Evolutionary conservation across 108 stramenopile species (phyloP), one percentile per base, ranked within the genome.

Genomic region (Nannochloropsis granulata): DNA sequence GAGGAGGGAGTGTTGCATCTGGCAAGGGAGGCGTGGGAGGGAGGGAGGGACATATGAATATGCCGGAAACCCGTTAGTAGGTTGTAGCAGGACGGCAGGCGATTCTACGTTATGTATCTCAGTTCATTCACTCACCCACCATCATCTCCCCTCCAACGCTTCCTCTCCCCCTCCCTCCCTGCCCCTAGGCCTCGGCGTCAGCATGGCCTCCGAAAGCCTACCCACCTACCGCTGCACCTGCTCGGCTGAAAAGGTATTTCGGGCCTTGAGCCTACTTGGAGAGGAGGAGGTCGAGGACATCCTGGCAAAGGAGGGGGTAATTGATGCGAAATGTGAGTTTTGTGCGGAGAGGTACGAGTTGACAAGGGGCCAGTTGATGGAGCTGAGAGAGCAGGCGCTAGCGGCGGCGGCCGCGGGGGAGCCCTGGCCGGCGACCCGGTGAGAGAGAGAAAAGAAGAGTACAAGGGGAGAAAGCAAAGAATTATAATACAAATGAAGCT

Each of bases 281-380:
- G 83, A 83, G 81, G 42, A 44, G 13, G 86, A 83, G 83, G 86
- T 87, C 24, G 44, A 82, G 26, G 44, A 82, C 12, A 78, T 88
- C 44, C 25, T 88, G n/a, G 44, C 44, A 44, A 44, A 81, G 79
- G 81, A 84, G 21, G 87, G 84, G 81, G 26, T 21, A 0, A 46
- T 88, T 26, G 87, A 84, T 24, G 84, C 81, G 7, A 88, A 84
- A 44, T 88, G 87, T 81, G 87, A 88, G 81, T 88, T 88, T 56
- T 88, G 87, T 43, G 87, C 83, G 12, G 44, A 82, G 84, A 13
- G 42, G 78, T 88, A 88, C 78, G 44, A 81, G 16, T 81, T 85
- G 10, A 43, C 85, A 0, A 10, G 81, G 13, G 82, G 71, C 11
- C 81, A 85, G 46, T 44, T 85, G 14, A 56, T 78, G 0, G 56